Percentiles rank a stretch among this genome's conserved stretches.
Evolutionary conservation across 1,284 basidiomycete genomes (phyloP).

Genomic region (Pulveroboletus sp.): DNA sequence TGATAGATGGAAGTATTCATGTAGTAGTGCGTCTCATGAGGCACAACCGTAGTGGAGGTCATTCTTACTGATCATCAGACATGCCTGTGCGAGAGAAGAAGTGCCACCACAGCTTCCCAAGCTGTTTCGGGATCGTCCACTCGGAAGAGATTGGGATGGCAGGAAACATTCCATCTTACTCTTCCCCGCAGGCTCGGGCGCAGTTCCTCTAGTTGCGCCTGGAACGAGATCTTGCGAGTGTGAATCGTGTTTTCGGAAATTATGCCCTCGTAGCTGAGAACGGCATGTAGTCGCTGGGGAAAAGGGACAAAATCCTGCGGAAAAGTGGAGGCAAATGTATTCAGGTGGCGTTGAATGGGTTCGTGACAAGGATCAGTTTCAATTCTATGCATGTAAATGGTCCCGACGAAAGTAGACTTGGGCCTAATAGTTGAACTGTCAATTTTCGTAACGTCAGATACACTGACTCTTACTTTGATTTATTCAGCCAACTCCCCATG

Average conservation of each 20-base stretch:
- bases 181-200: not conserved
- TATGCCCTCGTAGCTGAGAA: slow-evolving; percentile 12
- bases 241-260: fast-evolving
- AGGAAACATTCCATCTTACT: slow-evolving; percentile 5
- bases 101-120: slow-evolving; percentile 17
- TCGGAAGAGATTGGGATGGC: slow-evolving; percentile 3
- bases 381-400: slow-evolving; percentile 23
- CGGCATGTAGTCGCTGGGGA: slow-evolving; percentile 5
- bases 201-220: not conserved
- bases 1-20: no score
- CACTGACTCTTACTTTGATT: slow-evolving; percentile 7
- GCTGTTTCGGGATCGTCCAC: not conserved
- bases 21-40: no score
- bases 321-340: slow-evolving; percentile 10
- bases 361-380: not conserved
- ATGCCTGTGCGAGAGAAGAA: no score
- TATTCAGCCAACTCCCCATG: slow-evolving; percentile 10
- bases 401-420: slow-evolving; percentile 15
- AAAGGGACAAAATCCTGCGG: not conserved
- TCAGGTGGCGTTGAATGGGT: slow-evolving; percentile 13
- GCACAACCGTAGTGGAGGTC: no score
- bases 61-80: no score
- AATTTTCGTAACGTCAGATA: not conserved
- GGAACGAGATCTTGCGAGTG: not conserved
- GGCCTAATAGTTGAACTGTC: slow-evolving; percentile 5